phyloP scores from a whole-genome alignment of 805 yeast genomes.

The Kazachstania bromeliacearum region DNA sequence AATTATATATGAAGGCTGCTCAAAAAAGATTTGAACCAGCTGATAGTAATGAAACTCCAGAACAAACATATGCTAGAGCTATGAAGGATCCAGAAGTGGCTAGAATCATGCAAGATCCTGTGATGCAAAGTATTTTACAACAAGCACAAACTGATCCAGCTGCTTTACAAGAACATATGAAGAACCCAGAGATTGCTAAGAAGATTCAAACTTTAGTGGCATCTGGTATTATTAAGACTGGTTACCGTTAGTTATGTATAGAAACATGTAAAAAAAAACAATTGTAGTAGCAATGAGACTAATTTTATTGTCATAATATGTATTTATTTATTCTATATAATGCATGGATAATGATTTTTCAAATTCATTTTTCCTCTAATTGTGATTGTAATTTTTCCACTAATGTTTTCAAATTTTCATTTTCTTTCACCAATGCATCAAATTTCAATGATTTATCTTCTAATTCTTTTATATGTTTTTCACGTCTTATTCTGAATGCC shows the following conservation, averaged over 20 bases:
- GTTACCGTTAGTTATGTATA: slow-evolving; percentile 24
- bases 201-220: slow-evolving; percentile 86
- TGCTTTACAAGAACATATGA: slow-evolving; percentile 95
- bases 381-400: too few relatives aligned
- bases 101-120: slow-evolving; percentile 82
- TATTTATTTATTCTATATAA: too few relatives aligned
- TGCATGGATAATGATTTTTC: too few relatives aligned
- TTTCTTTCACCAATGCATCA: slow-evolving; percentile 50
- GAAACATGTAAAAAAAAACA: slow-evolving; percentile 1
- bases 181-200: slow-evolving; percentile 82
- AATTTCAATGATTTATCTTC: slow-evolving; percentile 61
- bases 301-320: too few relatives aligned
- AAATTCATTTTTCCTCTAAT: too few relatives aligned
- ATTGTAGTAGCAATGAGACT: too few relatives aligned
- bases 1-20: slow-evolving; percentile 66
- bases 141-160: slow-evolving; percentile 96
- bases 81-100: slow-evolving; percentile 91
- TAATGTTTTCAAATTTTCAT: slow-evolving; percentile 48
- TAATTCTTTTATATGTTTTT: slow-evolving; percentile 68
- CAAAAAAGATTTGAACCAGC: slow-evolving; percentile 70
- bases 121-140: slow-evolving; percentile 87
- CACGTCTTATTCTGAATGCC: slow-evolving; percentile 81
- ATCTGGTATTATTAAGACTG: slow-evolving; percentile 92
- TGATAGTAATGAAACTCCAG: slow-evolving; percentile 80
- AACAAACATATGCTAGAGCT: slow-evolving; percentile 85